phyloP scores from a whole-genome alignment of 805 yeast genomes.

The Metschnikowia sp. region DNA sequence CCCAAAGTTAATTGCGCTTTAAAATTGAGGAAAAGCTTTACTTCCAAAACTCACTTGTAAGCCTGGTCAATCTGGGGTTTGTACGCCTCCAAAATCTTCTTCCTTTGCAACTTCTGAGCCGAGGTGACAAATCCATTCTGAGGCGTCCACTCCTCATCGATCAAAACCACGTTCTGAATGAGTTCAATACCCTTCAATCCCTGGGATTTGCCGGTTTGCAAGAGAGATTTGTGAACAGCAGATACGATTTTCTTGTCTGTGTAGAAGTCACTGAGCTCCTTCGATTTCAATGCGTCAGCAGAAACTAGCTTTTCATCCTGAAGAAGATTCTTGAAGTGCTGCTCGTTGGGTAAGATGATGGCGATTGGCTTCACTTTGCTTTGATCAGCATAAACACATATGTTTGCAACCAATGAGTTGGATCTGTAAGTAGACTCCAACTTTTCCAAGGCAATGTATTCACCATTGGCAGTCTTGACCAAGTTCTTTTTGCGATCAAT shows the following conservation, averaged over 20 bases:
- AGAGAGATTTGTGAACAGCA: constrained; percentile 54
- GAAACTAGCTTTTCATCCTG: constrained; percentile 51
- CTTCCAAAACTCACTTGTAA: constrained; percentile 30
- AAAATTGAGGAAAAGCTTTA: no score
- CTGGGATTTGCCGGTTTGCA: constrained; percentile 73
- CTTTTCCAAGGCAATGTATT: constrained; percentile 95
- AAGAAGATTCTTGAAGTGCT: constrained; percentile 52
- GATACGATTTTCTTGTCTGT: constrained; percentile 53
- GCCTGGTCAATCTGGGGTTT: constrained; percentile 64
- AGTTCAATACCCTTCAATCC: constrained; percentile 87
- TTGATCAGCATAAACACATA: constrained; percentile 92
- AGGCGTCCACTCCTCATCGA: constrained; percentile 97
- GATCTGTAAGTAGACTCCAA: constrained; percentile 89
- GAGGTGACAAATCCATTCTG: constrained; percentile 90
- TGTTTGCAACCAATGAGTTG: constrained; percentile 66
- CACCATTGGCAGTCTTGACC: constrained; percentile 95
- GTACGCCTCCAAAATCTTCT: constrained; percentile 72
- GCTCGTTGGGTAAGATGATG: constrained; percentile 78
- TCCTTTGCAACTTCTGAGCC: constrained; percentile 95
- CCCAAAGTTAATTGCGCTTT: no score
- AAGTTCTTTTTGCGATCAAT: constrained; percentile 95
- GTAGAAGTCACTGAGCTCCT: constrained; percentile 47
- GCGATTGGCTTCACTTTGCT: constrained; percentile 88
- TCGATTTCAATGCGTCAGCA: constrained; percentile 43
- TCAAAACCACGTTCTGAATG: constrained; percentile 69